phyloP scores from a whole-genome alignment of 108 stramenopile species.

The Pseudonitzschia multistriata region DNA sequence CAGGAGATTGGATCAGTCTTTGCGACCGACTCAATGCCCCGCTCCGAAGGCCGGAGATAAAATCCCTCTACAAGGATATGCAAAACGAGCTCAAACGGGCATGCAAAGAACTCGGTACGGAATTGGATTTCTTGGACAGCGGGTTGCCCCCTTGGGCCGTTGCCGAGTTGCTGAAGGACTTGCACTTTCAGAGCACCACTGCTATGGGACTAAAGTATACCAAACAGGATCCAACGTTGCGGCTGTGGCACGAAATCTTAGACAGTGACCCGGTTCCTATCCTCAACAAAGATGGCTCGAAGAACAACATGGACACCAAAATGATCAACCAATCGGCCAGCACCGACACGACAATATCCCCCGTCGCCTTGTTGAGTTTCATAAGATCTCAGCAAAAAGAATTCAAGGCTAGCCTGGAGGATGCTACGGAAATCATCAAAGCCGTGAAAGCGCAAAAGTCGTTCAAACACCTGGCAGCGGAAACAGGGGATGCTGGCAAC shows the following conservation, averaged over 20 bases:
- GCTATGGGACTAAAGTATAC: conserved; percentile 10
- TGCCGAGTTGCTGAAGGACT: conserved; percentile 27
- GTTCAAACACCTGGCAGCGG: conserved; percentile 1
- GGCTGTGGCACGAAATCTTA: conserved; percentile 46
- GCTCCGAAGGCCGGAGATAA: conserved; percentile 24
- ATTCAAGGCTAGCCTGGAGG: conserved; percentile 44
- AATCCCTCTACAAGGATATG: conserved; percentile 21
- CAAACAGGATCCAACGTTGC: conserved; percentile 28
- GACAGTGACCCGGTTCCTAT: conserved; percentile 39
- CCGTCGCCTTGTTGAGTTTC: conserved; percentile 64
- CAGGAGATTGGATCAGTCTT: conserved; percentile 47
- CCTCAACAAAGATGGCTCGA: conserved; percentile 16
- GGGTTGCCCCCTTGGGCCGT: conserved; percentile 29
- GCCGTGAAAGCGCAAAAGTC: conserved; percentile 46
- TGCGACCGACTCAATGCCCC: conserved; percentile 61
- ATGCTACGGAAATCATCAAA: conserved; percentile 53
- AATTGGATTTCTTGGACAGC: conserved; percentile 8
- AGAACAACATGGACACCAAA: conserved; percentile 8
- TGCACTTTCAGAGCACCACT: conserved; percentile 22
- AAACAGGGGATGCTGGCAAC: neutral
- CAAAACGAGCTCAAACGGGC: conserved; percentile 19
- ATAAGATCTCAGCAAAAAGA: conserved; percentile 61
- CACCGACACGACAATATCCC: conserved; percentile 41
- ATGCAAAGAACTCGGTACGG: conserved; percentile 15
- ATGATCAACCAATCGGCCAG: neutral